phyloP scores from a whole-genome alignment of 164 flowering plant species.

The Aristolochia californica region DNA sequence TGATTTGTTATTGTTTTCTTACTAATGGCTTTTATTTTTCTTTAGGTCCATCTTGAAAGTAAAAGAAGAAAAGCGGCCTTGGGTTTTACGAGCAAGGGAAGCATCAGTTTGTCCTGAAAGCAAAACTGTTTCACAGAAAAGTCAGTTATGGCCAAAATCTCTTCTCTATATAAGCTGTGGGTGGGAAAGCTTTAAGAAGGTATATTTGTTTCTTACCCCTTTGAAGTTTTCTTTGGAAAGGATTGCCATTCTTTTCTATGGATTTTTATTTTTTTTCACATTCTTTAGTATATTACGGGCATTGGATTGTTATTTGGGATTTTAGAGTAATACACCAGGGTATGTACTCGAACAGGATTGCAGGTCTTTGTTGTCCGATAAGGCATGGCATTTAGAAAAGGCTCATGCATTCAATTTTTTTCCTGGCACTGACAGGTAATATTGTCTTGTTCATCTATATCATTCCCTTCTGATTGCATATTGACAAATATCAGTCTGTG shows the following conservation, averaged over 20 bases:
- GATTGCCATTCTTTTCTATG: too few relatives aligned
- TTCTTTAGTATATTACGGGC: too few relatives aligned
- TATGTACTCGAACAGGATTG: conserved; percentile 54
- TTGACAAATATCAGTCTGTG: not conserved
- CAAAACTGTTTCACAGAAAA: conserved; percentile 28
- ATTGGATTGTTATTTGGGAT: too few relatives aligned
- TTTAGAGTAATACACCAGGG: not conserved
- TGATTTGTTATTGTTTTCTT: not conserved
- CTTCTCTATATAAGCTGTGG: conserved; percentile 95
- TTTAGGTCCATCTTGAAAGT: conserved; percentile 27
- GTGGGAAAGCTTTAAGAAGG: conserved; percentile 98
- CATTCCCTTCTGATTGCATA: not conserved
- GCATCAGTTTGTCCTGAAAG: conserved; percentile 45
- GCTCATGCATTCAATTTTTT: conserved; percentile 91
- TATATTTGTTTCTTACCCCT: conserved; percentile 12
- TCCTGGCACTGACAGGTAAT: conserved; percentile 88
- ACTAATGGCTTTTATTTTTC: not conserved
- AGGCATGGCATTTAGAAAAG: conserved; percentile 74
- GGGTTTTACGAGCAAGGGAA: conserved; percentile 81
- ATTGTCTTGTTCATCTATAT: not conserved
- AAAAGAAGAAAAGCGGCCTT: conserved; percentile 87
- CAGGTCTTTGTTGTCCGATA: conserved; percentile 51
- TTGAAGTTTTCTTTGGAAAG: not conserved
- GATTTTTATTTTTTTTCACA: too few relatives aligned
- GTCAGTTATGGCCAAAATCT: conserved; percentile 50